Evolutionary conservation across 129 eudicot genomes (phyloP), one percentile per base, ranked within the genome.

Genomic region (Centrapalus pauciflorus): DNA sequence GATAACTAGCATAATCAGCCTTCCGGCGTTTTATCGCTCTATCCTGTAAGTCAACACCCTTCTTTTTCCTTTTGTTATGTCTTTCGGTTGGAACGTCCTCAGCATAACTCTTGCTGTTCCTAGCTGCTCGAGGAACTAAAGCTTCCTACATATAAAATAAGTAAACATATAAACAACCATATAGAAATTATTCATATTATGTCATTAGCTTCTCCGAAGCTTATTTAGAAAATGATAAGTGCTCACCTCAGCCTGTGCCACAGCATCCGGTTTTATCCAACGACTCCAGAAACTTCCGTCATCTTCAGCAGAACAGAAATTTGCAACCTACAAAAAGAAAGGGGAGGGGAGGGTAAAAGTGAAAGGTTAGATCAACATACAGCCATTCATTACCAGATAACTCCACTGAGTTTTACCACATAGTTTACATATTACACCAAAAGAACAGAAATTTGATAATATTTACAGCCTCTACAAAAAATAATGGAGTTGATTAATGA

Each of bases 261-360:
- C 34, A 65, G 97, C 88, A 32, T 94, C 99, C 33, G 97, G 95
- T 74, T 89, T 94, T 54, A 94, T 94, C 99, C 93, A 86, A 34
- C 99, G 87, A 81, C 99, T 94, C 99, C 99, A 94, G 49, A 94
- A 94, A 70, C 87, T 83, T 48, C 95, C 90, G 79, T 94, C 99
- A 79, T 94, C 95, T 75, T 94, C 99, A 66, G 99, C 86, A 74
- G 85, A 84, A 59, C 86, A 59, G 70, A 94, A 89, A 77, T 89
- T 94, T 46, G 99, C 99, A 73, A 94, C 99, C 99, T 94, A 67
- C 49, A 57, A 79, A 33, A 79, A 28, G 46, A 52, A n/a, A n/a
- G n/a, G n/a, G n/a, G n/a, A n/a, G n/a, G n/a, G n/a, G n/a, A n/a
- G n/a, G 77, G 66, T 52, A 68, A 41, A 50, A 26, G 29, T 27